Evolutionary conservation across 805 yeast species (phyloP), one percentile per base, ranked within the genome.

Genomic region (Candida odintsovae): DNA sequence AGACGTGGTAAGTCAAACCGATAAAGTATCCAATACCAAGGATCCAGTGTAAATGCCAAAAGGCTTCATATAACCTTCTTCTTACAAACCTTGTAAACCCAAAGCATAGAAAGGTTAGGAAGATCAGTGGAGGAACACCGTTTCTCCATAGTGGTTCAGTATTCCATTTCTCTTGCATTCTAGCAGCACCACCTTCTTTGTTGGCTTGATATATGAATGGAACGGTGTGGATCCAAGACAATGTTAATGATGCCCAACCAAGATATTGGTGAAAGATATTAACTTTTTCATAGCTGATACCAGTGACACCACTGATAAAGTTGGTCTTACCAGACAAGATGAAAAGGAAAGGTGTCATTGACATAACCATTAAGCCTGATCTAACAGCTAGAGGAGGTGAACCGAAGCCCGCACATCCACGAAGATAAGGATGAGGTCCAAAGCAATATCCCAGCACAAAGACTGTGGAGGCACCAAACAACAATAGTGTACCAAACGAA

Each of bases 331-430:
- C 83, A 0, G 80, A 70, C 46, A 78, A 45, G 3, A 76, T 63
- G 45, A 71, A 69, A 35, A 77, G 59, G 54, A 76, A 74, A 0
- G 83, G 83, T 8, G 75, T 66, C 40, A 77, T 60, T 0, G 79
- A 78, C 28, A 70, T 63, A 1, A 77, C 70, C 71, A 73, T 70
- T 25, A 76, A 50, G 2, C 82, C 83, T 1, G 82, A 65, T 41
- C 83, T 59, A 1, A 75, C 72, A 0, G 79, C 80, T 31, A 79
- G 49, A 10, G 83, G 83, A n/a, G 83, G 80, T 3, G 80, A 67
- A 2, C 83, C 84, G 58, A 77, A 78, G 0, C 78, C 79, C 5
- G 62, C 31, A 56, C 84, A 79, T 0, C 62, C 76, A 46, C 82
- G 62, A 50, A 73, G 74, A 70, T 74, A 77, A 41, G 69, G 68